Evolutionary conservation across 1,284 basidiomycete species (phyloP).

Genomic region (Chalciporus piperatoides): DNA sequence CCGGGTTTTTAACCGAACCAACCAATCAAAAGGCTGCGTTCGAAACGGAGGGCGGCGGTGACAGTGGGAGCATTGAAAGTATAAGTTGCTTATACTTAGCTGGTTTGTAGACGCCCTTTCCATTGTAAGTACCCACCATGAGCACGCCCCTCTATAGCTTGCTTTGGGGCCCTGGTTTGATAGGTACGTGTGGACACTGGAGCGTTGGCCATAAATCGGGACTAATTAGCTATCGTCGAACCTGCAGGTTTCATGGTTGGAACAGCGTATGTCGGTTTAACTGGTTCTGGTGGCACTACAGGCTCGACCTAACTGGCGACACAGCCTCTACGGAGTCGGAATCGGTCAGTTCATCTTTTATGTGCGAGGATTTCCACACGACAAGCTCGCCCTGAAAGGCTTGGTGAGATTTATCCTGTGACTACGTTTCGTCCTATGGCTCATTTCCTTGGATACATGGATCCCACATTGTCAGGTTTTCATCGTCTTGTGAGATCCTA

Average conservation of each 20-base stretch:
- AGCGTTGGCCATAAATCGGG: too few relatives aligned
- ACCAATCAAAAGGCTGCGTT: too few relatives aligned
- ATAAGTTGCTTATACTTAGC: neutral
- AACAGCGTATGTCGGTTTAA: conserved; percentile 6
- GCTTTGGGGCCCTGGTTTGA: conserved; percentile 10
- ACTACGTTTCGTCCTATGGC: too few relatives aligned
- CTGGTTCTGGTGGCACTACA: neutral
- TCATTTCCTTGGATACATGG: neutral
- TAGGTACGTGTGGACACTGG: conserved; percentile 15
- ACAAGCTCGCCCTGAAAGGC: conserved; percentile 7
- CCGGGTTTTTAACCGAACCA: too few relatives aligned
- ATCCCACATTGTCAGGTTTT: conserved; percentile 8
- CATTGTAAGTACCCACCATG: conserved; percentile 3
- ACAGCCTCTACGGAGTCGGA: conserved; percentile 19
- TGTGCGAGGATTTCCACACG: conserved; percentile 16
- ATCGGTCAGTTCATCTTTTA: conserved; percentile 21
- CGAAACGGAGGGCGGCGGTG: too few relatives aligned
- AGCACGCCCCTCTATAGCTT: neutral
- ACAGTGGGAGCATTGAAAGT: too few relatives aligned
- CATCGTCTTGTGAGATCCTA: conserved; percentile 9
- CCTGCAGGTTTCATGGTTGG: conserved; percentile 9
- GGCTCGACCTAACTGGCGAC: neutral
- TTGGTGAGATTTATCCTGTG: conserved; percentile 7
- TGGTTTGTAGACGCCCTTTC: neutral
- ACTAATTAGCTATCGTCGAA: neutral